Conservation (phyloP, 306 rosid species). For the Casuarina cunninghamiana region DNA sequence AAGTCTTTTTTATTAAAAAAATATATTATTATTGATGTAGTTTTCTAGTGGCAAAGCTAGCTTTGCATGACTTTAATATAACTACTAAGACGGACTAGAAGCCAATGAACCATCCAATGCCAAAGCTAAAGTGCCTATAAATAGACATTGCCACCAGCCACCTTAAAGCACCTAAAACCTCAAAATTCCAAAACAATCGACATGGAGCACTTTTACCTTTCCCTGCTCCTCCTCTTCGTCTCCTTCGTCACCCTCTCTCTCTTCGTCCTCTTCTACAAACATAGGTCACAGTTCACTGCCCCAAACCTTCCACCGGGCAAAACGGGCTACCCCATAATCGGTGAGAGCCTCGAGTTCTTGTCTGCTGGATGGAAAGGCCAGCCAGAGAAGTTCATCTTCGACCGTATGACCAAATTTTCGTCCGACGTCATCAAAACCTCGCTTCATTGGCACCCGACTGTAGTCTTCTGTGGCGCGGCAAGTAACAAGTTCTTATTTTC, state of each 20-base stretch:
- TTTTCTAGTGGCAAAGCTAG: no score
- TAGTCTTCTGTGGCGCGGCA: constrained; percentile 59
- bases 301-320: constrained; percentile 70
- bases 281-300: constrained; percentile 35
- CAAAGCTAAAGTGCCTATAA: background rate
- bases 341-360: constrained; percentile 71
- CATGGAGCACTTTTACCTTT: constrained; percentile 61
- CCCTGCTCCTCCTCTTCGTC: constrained; percentile 55
- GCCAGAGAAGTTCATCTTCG: constrained; percentile 90
- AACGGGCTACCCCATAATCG: constrained; percentile 69
- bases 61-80: background rate
- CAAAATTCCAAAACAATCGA: background rate
- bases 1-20: no score
- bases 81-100: background rate
- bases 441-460: constrained; percentile 53
- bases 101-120: background rate
- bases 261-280: constrained; percentile 55
- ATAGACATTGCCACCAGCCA: background rate
- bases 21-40: no score
- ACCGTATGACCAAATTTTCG: constrained; percentile 56
- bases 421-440: constrained; percentile 68
- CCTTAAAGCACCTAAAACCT: background rate
- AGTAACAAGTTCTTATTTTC: constrained; percentile 88
- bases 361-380: constrained; percentile 77
- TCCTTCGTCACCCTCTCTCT: constrained; percentile 40